Base-by-base conservation (phyloP, 192 early-diverging fungal genomes). In the Coemansia sp. region DNA sequence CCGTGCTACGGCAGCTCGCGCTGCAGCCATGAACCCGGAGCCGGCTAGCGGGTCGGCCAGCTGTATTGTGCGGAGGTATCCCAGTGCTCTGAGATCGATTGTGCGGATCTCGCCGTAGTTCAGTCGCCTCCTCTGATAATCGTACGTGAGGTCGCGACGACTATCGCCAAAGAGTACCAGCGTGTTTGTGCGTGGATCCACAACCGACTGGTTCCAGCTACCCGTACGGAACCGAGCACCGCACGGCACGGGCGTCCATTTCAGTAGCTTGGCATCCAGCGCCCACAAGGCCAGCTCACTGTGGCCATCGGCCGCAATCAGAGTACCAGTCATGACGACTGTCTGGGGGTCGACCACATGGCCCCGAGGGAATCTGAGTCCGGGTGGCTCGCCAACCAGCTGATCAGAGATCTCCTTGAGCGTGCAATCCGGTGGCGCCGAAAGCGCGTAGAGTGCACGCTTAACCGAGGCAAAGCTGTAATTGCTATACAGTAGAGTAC, bases 31-130 rank as follows among this genome's bases (percentile, higher is more conserved):
- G 23, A 61, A 59, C 1, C 57, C 58, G 13, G 56, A 43, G 2
- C 58, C 50, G 23, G 58, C 45, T 76, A 71, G 12, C 75, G 39
- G 55, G 79, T 65, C 72, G 3, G 55, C 53, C 14, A 58, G 31
- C 16, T 45, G 52, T 66, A 77, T 59, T 73, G 73, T 65, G 84
- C 88, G 61, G 85, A 82, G 6, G 39, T 69, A 83, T 18, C 91
- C 91, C 69, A 93, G 89, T 0, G 90, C 90, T 34, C 91, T 87
- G 61, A 91, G 64, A 58, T 90, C 86, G 4, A 93, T 84, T 9
- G 88, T 82, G 21, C 88, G 85, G 55, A 91, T 75, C 60, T 93
- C 88, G 65, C 87, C 84, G 76, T 91, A 93, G 70, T 93, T 93
- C 52, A 88, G 85, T 61, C 90, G 89, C 36, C 91, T 84, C 45